phyloP scores from a whole-genome alignment of 1,284 basidiomycete genomes.

The Farysia itapuensis region DNA sequence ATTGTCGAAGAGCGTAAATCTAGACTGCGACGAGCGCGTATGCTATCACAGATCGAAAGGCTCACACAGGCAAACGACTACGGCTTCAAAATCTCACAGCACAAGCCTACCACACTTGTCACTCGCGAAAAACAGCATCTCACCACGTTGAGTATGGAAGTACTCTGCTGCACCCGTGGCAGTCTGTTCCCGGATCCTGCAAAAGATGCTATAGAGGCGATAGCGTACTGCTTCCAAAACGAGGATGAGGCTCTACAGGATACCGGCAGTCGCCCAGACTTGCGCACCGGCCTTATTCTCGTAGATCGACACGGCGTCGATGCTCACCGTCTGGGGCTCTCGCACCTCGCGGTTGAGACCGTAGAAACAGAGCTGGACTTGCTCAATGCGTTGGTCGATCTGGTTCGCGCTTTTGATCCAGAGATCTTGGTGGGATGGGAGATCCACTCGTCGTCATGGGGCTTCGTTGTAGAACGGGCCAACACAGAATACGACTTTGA shows the following conservation, averaged over 20 bases:
- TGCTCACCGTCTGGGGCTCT: slow-evolving; percentile 36
- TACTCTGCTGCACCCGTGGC: slow-evolving; percentile 77
- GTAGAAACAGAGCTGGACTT: slow-evolving; percentile 78
- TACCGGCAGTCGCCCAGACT: slow-evolving; percentile 37
- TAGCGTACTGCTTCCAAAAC: slow-evolving; percentile 72
- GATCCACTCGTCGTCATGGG: slow-evolving; percentile 84
- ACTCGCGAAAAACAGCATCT: slow-evolving; percentile 73
- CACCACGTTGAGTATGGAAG: slow-evolving; percentile 78
- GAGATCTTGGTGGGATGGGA: slow-evolving; percentile 93
- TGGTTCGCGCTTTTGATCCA: slow-evolving; percentile 78
- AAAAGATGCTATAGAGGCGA: slow-evolving; percentile 71
- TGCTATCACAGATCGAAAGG: slow-evolving; percentile 69
- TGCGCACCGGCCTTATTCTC: slow-evolving; percentile 45
- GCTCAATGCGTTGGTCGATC: slow-evolving; percentile 76
- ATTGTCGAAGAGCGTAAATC: slow-evolving; percentile 19
- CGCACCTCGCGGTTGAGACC: slow-evolving; percentile 62
- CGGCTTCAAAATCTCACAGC: slow-evolving; percentile 60
- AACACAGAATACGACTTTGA: slow-evolving; percentile 52
- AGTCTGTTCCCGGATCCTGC: slow-evolving; percentile 72
- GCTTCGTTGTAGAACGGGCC: slow-evolving; percentile 77
- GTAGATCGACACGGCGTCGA: slow-evolving; percentile 4
- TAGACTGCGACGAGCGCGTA: slow-evolving; percentile 14
- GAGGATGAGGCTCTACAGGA: slow-evolving; percentile 62
- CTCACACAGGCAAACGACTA: slow-evolving; percentile 73
- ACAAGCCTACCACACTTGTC: slow-evolving; percentile 28